Evolutionary conservation across 495 filamentous ascomycete genomes (phyloP).

Genomic region (Podospora comata): DNA sequence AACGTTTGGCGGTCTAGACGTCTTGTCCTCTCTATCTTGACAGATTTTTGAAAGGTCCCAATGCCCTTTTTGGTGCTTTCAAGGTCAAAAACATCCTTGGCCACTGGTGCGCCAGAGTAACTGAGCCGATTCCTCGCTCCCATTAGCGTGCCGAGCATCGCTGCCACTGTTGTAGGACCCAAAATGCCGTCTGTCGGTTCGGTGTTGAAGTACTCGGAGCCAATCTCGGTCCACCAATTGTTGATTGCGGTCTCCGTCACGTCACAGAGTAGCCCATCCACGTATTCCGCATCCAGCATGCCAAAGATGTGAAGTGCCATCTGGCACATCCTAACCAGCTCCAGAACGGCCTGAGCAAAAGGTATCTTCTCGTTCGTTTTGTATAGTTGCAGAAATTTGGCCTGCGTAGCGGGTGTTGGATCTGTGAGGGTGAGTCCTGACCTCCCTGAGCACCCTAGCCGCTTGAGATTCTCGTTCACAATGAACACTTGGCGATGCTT

Average conservation of each 20-base stretch:
- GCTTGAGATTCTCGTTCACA: conserved; percentile 91
- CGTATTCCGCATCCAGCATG: conserved; percentile 83
- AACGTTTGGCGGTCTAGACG: conserved; percentile 81
- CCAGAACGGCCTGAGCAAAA: conserved; percentile 72
- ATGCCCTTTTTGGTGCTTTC: conserved; percentile 77
- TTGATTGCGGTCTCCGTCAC: conserved; percentile 84
- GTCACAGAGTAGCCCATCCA: conserved; percentile 90
- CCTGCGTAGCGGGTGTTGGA: conserved; percentile 74
- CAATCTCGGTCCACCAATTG: conserved; percentile 96
- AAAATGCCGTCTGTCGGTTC: conserved; percentile 91
- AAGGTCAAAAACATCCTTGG: conserved; percentile 91
- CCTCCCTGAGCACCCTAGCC: conserved; percentile 86
- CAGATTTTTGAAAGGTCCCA: conserved; percentile 79
- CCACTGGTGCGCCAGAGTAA: conserved; percentile 71
- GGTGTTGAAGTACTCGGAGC: conserved; percentile 81
- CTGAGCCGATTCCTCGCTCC: conserved; percentile 86
- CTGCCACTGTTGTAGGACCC: conserved; percentile 88
- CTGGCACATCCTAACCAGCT: conserved; percentile 91
- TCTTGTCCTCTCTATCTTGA: conserved; percentile 73
- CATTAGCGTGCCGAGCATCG: conserved; percentile 79
- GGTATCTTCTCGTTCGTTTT: conserved; percentile 77
- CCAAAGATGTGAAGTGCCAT: conserved; percentile 83
- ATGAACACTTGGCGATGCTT: conserved; percentile 83
- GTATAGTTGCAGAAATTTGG: conserved; percentile 91
- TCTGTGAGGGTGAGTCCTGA: conserved; percentile 74